phyloP scores from a whole-genome alignment of 2,329 filamentous ascomycete genomes.

The Cadophora sp. region DNA sequence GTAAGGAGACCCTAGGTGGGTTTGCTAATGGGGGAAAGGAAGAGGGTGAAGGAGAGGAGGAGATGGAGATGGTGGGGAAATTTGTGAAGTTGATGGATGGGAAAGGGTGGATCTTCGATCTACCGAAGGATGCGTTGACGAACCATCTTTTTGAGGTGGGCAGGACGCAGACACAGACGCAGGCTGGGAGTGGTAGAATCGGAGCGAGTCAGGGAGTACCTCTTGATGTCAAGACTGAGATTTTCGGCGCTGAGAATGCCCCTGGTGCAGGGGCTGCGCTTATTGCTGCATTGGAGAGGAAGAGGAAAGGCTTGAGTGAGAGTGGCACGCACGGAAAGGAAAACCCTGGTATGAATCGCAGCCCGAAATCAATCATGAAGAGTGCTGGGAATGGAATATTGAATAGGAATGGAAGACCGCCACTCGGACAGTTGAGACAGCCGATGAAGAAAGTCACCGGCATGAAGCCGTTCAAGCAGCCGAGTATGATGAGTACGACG shows the following conservation, averaged over 20 bases:
- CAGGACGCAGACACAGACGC: slow-evolving; percentile 60
- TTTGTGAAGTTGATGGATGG: slow-evolving; percentile 81
- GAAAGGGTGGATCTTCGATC: slow-evolving; percentile 79
- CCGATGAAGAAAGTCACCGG: slow-evolving; percentile 65
- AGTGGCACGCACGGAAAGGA: slow-evolving; percentile 20
- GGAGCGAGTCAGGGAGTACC: background rate
- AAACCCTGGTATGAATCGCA: background rate
- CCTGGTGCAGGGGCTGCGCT: background rate
- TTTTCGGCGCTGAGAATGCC: slow-evolving; percentile 30
- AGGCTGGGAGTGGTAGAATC: slow-evolving; percentile 30
- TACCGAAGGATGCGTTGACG: slow-evolving; percentile 68
- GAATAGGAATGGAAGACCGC: slow-evolving; percentile 4
- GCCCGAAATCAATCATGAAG: background rate
- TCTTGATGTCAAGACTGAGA: slow-evolving; percentile 7
- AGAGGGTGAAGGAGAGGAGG: slow-evolving; percentile 71
- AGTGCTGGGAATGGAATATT: slow-evolving; percentile 1
- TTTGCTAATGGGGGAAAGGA: slow-evolving; percentile 54
- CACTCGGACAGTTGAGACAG: slow-evolving; percentile 25
- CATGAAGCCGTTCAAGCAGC: slow-evolving; percentile 57
- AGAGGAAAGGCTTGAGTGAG: slow-evolving; percentile 27
- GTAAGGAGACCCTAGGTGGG: slow-evolving; percentile 72
- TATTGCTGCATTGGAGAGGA: slow-evolving; percentile 6
- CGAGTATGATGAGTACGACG: slow-evolving; percentile 48
- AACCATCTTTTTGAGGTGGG: slow-evolving; percentile 68
- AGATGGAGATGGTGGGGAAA: slow-evolving; percentile 76